Percentiles rank a stretch among this genome's conserved stretches.
Conservation (phyloP, 768 basidiomycete genomes). For the Leccinum fibrillosum region DNA sequence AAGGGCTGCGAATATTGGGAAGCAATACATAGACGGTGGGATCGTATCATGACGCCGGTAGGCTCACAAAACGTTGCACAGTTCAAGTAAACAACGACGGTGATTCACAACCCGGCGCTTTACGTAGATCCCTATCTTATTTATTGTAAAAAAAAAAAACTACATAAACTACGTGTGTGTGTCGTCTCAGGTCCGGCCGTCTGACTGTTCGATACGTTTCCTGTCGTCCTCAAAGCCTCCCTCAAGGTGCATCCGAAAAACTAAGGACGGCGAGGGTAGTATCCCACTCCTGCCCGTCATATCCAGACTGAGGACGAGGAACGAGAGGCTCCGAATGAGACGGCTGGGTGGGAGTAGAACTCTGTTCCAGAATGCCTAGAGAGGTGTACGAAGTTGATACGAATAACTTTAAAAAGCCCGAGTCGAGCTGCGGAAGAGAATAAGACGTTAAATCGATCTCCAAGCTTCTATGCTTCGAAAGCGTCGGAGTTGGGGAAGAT, state of each 20-base stretch:
- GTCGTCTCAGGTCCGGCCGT: constrained; percentile 13
- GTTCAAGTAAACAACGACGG: too few relatives aligned
- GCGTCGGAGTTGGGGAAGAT: constrained; percentile 37
- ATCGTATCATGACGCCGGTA: too few relatives aligned
- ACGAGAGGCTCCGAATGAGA: constrained; percentile 10
- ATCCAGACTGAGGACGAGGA: constrained; percentile 3
- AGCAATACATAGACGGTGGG: too few relatives aligned
- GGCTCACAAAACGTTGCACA: too few relatives aligned
- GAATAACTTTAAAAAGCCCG: constrained; percentile 57
- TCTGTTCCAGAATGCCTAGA: constrained; percentile 50
- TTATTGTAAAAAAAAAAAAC: background rate
- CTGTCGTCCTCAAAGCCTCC: background rate
- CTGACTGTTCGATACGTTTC: background rate
- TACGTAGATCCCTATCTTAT: background rate
- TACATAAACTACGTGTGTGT: background rate
- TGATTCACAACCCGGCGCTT: background rate
- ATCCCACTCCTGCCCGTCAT: constrained; percentile 29
- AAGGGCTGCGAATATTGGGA: too few relatives aligned
- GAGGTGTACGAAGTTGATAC: constrained; percentile 49
- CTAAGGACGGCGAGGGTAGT: constrained; percentile 24
- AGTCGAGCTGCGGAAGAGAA: constrained; percentile 42
- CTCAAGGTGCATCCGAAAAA: constrained; percentile 13
- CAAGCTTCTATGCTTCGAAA: constrained; percentile 38
- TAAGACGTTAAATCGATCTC: constrained; percentile 40
- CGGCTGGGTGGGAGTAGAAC: constrained; percentile 19